Percentiles rank a stretch among this genome's conserved stretches.
Evolutionary conservation across 805 yeast genomes (phyloP).

Genomic region (Zygosaccharomyces bailii): DNA sequence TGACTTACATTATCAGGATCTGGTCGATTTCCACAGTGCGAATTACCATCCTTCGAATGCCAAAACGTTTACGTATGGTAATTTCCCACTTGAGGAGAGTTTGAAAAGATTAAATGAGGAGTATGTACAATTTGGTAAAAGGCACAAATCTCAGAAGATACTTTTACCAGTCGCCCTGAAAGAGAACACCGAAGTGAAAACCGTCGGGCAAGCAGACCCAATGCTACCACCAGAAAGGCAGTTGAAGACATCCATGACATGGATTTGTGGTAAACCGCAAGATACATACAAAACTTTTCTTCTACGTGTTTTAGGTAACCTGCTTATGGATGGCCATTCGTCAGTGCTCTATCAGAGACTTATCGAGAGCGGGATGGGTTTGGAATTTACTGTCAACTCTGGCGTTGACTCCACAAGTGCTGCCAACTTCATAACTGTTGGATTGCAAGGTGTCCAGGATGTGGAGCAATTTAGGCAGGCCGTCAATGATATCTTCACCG

Average conservation of each 20-base stretch:
- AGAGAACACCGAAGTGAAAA: conserved; percentile 37
- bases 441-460: conserved; percentile 73
- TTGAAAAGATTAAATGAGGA: conserved; percentile 52
- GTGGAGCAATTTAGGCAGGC: conserved; percentile 44
- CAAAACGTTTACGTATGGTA: conserved; percentile 83
- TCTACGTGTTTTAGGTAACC: conserved; percentile 62
- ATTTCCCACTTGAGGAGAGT: conserved; percentile 60
- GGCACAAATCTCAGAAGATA: conserved; percentile 30
- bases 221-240: conserved; percentile 65
- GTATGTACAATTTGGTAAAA: conserved; percentile 52
- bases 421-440: conserved; percentile 73
- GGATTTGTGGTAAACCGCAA: conserved; percentile 76
- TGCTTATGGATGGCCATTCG: conserved; percentile 86
- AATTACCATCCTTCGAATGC: conserved; percentile 92
- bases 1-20: conserved; percentile 65
- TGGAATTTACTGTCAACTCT: conserved; percentile 81
- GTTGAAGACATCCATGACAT: conserved; percentile 76
- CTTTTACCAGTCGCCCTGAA: conserved; percentile 45
- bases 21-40: conserved; percentile 67
- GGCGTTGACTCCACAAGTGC: conserved; percentile 85
- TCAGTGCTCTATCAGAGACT: conserved; percentile 85
- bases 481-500: conserved; percentile 46
- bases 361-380: conserved; percentile 79
- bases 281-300: conserved; percentile 69
- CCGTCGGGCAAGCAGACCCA: conserved; percentile 80